phyloP scores from a whole-genome alignment of 768 basidiomycete genomes.

The Hebeloma cylindrosporum region DNA sequence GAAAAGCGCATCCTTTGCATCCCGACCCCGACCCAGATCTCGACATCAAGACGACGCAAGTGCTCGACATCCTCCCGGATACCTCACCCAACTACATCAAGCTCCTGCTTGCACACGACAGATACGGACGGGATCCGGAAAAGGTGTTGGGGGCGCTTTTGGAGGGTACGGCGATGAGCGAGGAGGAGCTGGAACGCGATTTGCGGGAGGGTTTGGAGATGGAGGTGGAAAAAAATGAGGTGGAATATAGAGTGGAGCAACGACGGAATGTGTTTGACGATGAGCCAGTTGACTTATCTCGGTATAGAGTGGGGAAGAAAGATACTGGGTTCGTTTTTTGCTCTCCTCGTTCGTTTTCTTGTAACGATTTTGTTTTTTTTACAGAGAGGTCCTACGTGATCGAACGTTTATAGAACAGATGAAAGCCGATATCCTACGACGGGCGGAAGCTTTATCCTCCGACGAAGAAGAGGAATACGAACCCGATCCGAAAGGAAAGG shows the following conservation, averaged over 20 bases:
- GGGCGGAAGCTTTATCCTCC: conserved; percentile 64
- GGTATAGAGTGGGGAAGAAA: conserved; percentile 66
- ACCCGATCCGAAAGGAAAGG: conserved; percentile 20
- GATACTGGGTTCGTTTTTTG: conserved; percentile 37
- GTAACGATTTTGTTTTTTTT: conserved; percentile 1
- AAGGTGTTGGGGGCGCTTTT: conserved; percentile 69
- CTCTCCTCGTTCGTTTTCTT: background rate
- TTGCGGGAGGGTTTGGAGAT: background rate
- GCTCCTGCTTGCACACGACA: conserved; percentile 49
- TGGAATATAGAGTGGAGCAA: conserved; percentile 34
- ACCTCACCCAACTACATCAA: conserved; percentile 55
- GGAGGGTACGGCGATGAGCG: conserved; percentile 63
- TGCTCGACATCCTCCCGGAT: conserved; percentile 77
- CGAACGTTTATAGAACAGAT: conserved; percentile 64
- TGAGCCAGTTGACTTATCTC: conserved; percentile 62
- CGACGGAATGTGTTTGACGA: conserved; percentile 77
- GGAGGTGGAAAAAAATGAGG: background rate
- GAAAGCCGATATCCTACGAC: conserved; percentile 80
- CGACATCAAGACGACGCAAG: conserved; percentile 62
- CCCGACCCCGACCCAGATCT: conserved; percentile 39
- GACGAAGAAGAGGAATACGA: conserved; percentile 52
- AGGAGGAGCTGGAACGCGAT: conserved; percentile 25
- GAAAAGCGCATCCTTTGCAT: conserved; percentile 31
- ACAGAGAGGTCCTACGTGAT: conserved; percentile 56
- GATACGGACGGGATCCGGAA: conserved; percentile 58